These are phyloP conservation scores for Stentor roeselii DNA, from an alignment of 73 alveolate species.

Conservation along the genomic window DNA sequence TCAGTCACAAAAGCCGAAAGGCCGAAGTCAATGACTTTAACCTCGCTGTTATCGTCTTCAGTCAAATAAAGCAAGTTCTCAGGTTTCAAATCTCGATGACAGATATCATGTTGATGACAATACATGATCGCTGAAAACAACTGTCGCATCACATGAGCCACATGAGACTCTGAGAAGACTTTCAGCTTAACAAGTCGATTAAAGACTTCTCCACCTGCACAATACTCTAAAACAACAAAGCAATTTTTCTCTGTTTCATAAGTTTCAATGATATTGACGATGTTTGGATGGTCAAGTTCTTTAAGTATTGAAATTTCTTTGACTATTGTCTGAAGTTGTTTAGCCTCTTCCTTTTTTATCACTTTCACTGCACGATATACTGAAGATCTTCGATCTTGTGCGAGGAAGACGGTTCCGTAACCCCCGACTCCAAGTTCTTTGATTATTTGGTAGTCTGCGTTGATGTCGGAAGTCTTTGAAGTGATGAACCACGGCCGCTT, in stretches of 20 bases:
- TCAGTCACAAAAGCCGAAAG: slow-evolving; percentile 40
- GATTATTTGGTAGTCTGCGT: slow-evolving; percentile 39
- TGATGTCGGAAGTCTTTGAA: slow-evolving; percentile 45
- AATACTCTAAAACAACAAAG: slow-evolving; percentile 17
- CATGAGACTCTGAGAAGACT: background rate
- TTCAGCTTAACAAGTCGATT: background rate
- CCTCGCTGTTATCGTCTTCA: slow-evolving; percentile 33
- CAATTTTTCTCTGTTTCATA: background rate
- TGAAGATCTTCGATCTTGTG: slow-evolving; percentile 41
- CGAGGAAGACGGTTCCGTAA: slow-evolving; percentile 47
- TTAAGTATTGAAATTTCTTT: slow-evolving; percentile 51
- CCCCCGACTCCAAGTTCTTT: slow-evolving; percentile 56
- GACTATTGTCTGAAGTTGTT: slow-evolving; percentile 38
- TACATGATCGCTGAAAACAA: slow-evolving; percentile 54
- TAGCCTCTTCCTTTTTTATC: slow-evolving; percentile 36
- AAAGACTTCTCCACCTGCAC: slow-evolving; percentile 28
- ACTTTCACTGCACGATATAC: slow-evolving; percentile 52
- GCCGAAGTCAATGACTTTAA: slow-evolving; percentile 38
- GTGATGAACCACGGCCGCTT: slow-evolving; percentile 34
- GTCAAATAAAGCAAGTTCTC: slow-evolving; percentile 53
- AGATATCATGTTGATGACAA: slow-evolving; percentile 56
- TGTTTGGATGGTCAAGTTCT: slow-evolving; percentile 29
- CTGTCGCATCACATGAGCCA: slow-evolving; percentile 26
- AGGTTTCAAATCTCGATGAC: slow-evolving; percentile 76
- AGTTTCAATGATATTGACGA: background rate